Percentiles rank a stretch among this genome's conserved stretches.
These are phyloP conservation scores for Ogataea kodamae DNA, from an alignment of 805 yeast genomes.

Conservation along the genomic window DNA sequence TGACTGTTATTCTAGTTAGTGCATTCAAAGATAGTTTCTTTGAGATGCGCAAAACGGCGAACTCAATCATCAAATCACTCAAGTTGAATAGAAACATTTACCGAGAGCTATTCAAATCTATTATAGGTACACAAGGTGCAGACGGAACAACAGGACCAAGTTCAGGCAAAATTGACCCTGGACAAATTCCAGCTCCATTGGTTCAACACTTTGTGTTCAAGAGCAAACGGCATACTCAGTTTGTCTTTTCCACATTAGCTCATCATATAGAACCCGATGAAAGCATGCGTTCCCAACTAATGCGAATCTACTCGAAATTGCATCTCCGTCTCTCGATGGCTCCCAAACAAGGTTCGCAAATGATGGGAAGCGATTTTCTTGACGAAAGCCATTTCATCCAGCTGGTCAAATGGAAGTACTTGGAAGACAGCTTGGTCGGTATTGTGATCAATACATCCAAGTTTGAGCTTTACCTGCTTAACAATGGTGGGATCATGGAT, in stretches of 20 bases:
- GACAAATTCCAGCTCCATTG: conserved; percentile 52
- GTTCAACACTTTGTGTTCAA: conserved; percentile 82
- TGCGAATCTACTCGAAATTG: conserved; percentile 28
- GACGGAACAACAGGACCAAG: conserved; percentile 29
- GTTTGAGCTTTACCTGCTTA: conserved; percentile 60
- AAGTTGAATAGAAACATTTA: conserved; percentile 34
- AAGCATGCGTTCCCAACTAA: conserved; percentile 24
- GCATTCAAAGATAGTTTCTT: conserved; percentile 78
- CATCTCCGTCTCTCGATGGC: conserved; percentile 12
- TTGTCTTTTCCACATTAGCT: conserved; percentile 33
- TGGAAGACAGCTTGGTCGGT: conserved; percentile 25
- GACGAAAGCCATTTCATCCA: conserved; percentile 24
- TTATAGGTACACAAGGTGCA: conserved; percentile 30
- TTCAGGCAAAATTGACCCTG: conserved; percentile 41
- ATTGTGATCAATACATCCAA: conserved; percentile 31
- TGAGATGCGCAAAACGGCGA: conserved; percentile 62
- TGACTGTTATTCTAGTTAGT: conserved; percentile 48
- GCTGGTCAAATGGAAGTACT: conserved; percentile 27
- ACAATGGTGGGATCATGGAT: conserved; percentile 51
- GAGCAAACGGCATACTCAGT: conserved; percentile 65
- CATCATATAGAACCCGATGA: conserved; percentile 18
- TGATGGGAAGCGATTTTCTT: conserved; percentile 9
- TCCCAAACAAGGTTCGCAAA: conserved; percentile 14
- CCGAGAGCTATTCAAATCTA: conserved; percentile 28
- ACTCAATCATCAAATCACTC: conserved; percentile 45